These are phyloP conservation scores for Mollisiaceae sp. DNA, from an alignment of 2,329 filamentous ascomycete genomes.

Conservation along the genomic window DNA sequence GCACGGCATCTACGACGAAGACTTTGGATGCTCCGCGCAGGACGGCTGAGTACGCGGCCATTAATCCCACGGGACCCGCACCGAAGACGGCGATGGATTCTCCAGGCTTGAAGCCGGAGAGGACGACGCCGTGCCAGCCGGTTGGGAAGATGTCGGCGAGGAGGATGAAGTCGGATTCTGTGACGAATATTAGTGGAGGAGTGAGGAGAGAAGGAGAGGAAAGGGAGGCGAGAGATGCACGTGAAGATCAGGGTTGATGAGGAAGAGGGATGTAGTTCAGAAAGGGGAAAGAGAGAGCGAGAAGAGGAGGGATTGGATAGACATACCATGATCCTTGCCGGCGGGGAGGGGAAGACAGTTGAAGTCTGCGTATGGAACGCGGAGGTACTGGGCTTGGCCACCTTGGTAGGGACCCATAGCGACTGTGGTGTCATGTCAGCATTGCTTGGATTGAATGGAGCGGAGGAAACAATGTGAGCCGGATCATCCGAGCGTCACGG, in stretches of 20 bases:
- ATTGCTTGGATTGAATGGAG: not conserved
- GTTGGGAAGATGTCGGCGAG: constrained; percentile 56
- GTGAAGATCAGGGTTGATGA: not conserved
- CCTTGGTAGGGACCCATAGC: constrained; percentile 66
- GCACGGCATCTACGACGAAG: constrained; percentile 67
- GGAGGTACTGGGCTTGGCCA: constrained; percentile 71
- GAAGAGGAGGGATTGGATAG: not conserved
- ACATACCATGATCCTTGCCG: constrained; percentile 58
- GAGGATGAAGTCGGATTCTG: constrained; percentile 64
- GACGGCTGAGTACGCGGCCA: constrained; percentile 68
- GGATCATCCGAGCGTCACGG: not conserved
- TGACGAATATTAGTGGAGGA: too few species aligned
- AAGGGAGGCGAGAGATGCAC: too few species aligned
- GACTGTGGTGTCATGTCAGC: constrained; percentile 38
- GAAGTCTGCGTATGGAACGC: constrained; percentile 70
- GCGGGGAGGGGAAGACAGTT: constrained; percentile 66
- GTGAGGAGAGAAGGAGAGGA: not conserved
- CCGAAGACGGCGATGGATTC: constrained; percentile 70
- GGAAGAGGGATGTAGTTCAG: not conserved
- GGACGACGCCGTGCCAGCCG: constrained; percentile 61
- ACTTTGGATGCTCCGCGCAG: constrained; percentile 65
- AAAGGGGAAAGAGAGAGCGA: not conserved
- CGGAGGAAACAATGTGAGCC: not conserved
- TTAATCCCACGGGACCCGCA: constrained; percentile 67
- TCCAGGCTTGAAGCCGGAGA: constrained; percentile 63